Percentiles rank a stretch among this genome's conserved stretches.
Conservation (phyloP, 164 flowering plant genomes). For the Aristolochia californica region DNA sequence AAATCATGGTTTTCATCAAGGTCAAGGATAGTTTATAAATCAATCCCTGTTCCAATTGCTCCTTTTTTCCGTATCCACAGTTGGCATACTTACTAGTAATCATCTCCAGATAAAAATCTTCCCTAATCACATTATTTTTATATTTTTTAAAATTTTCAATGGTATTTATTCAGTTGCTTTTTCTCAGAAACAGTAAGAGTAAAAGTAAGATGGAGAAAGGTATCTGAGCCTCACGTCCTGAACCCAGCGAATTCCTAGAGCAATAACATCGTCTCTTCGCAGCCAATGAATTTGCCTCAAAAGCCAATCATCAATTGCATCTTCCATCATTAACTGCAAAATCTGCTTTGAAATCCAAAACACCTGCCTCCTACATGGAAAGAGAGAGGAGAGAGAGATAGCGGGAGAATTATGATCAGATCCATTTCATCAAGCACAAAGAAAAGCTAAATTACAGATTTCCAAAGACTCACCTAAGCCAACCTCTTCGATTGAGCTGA, state of each 20-base stretch:
- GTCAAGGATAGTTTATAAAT: too few relatives aligned
- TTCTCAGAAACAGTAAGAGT: background rate
- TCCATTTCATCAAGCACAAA: background rate
- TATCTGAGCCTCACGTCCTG: constrained; percentile 62
- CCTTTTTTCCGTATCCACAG: too few relatives aligned
- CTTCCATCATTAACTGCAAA: constrained; percentile 92
- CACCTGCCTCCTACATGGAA: constrained; percentile 76
- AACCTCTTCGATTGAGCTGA: constrained; percentile 95
- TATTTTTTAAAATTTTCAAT: too few relatives aligned
- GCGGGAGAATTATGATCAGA: background rate
- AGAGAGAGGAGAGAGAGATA: background rate
- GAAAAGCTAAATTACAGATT: background rate
- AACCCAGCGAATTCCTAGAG: constrained; percentile 78
- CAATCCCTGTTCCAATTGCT: too few relatives aligned
- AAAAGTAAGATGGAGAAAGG: background rate
- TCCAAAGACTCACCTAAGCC: constrained; percentile 65
- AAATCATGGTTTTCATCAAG: too few relatives aligned
- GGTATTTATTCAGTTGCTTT: too few relatives aligned
- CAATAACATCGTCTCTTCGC: constrained; percentile 72
- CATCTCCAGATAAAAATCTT: too few relatives aligned
- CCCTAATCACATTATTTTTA: too few relatives aligned
- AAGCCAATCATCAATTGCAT: constrained; percentile 96
- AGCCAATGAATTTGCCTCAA: constrained; percentile 86
- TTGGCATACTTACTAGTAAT: too few relatives aligned
- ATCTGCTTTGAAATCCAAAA: constrained; percentile 99